Conservation (phyloP, 2,329 filamentous ascomycete genomes). For the Curvularia lunata region DNA sequence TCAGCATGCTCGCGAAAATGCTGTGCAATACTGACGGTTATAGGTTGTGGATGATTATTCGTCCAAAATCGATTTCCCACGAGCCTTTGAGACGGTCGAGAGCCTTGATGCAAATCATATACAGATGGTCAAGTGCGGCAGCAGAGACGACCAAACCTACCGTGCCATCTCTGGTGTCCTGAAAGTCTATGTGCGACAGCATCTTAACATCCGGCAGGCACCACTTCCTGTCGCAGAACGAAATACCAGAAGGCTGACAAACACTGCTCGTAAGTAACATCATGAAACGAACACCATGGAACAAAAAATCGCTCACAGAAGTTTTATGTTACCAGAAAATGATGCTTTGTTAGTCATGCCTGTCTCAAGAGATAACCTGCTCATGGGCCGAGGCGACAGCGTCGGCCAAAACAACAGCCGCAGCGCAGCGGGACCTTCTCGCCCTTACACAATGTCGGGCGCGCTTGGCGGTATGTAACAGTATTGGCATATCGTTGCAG, state of each 20-base stretch:
- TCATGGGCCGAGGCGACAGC: too few relatives aligned
- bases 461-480: not conserved
- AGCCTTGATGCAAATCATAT: slow-evolving; percentile 52
- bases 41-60: slow-evolving; percentile 52
- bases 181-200: slow-evolving; percentile 27
- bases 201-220: slow-evolving; percentile 9
- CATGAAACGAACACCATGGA: too few relatives aligned
- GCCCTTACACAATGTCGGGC: slow-evolving; percentile 10
- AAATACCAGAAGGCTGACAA: not conserved
- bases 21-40: slow-evolving; percentile 18
- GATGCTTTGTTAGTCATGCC: too few relatives aligned
- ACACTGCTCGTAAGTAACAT: slow-evolving; percentile 16
- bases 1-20: not conserved
- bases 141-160: slow-evolving; percentile 41
- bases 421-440: not conserved
- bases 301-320: too few relatives aligned
- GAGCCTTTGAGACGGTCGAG: slow-evolving; percentile 46
- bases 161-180: slow-evolving; percentile 39
- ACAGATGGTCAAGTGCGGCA: slow-evolving; percentile 45
- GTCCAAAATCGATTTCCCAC: slow-evolving; percentile 49
- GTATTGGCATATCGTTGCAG: not conserved
- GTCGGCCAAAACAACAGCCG: slow-evolving; percentile 10
- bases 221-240: not conserved
- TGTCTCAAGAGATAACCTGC: too few relatives aligned
- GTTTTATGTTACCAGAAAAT: too few relatives aligned